Base-by-base conservation (phyloP, 345 rosid species). In the Euphorbia peplus region DNA sequence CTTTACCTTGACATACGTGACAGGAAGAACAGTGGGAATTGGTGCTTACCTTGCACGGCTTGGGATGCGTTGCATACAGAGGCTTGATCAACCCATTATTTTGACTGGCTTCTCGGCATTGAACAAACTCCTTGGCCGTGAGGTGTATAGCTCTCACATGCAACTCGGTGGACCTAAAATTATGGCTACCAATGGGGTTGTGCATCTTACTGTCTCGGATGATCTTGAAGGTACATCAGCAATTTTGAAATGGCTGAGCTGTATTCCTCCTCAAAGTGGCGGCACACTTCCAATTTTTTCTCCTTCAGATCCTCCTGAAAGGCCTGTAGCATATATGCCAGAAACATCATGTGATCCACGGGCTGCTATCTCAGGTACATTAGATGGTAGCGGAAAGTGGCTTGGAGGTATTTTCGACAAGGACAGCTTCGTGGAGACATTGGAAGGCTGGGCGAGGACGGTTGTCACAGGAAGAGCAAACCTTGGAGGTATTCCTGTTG, bases 141-240 rank as follows among this genome's bases (percentile, higher is more conserved):
- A 95, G 79, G 99, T 95, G 28, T 95, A 95, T 80, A 95, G 99
- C 82, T 95, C 99, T 70, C 99, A 95, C 82, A 95, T 95, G 99
- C 99, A 95, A 83, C 99, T 95, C 58, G 99, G 99, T 70, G 99
- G 99, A 44, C 99, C 99, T 1, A 95, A 95, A 83, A 90, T 95
- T 73, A 95, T 95, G 99, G 98, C 96, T 42, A 95, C 98, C 48
- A 95, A 95, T 72, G 99, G 99, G 52, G 99, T 95, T 48, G 98
- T 90, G 68, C 99, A 95, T 86, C 96, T 86, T 66, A 88, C 98
- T 4, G 99, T 95, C 63, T 85, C 98, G 18, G 97, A 95, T 82
- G 99, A 95, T 79, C 98, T 95, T 50, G 98, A 92, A 86, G 99
- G 98, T 18, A 84, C 92, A 44, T 83, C 88, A 3, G 88, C 99